phyloP scores from a whole-genome alignment of 2,329 filamentous ascomycete species.

The Cercospora zeina region DNA sequence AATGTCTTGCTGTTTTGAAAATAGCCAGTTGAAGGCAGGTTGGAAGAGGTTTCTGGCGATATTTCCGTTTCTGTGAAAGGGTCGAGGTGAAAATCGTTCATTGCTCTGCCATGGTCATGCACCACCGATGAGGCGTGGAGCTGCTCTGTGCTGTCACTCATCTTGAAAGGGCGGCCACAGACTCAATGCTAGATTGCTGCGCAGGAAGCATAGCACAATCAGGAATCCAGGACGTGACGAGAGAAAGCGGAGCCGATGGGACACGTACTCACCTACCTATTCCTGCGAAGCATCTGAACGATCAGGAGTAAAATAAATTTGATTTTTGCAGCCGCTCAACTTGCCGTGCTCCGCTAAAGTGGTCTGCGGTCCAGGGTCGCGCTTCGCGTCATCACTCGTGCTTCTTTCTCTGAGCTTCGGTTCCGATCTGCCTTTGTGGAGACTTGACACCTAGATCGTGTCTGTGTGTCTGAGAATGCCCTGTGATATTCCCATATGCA shows the following conservation, averaged over 20 bases:
- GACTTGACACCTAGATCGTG: slow-evolving; percentile 3
- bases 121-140: not conserved
- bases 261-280: not conserved
- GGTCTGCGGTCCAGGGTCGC: slow-evolving; percentile 6
- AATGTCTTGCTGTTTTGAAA: slow-evolving; percentile 14
- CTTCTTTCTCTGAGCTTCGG: not conserved
- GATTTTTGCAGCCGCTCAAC: not conserved
- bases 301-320: slow-evolving; percentile 5
- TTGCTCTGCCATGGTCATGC: not conserved
- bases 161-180: not conserved
- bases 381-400: not conserved
- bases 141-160: not conserved
- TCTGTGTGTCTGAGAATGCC: not conserved
- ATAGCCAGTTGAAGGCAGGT: slow-evolving; percentile 7
- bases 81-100: not conserved
- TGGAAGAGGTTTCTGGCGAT: not conserved
- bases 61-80: not conserved
- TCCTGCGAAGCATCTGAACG: not conserved
- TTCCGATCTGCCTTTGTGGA: slow-evolving; percentile 1
- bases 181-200: not conserved
- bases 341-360: not conserved
- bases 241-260: not conserved
- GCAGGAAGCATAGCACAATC: not conserved
- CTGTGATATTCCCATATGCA: not conserved
- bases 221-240: not conserved